These are phyloP conservation scores for Spencermartinsiella europaea DNA, from an alignment of 805 yeast genomes.

Conservation along the genomic window DNA sequence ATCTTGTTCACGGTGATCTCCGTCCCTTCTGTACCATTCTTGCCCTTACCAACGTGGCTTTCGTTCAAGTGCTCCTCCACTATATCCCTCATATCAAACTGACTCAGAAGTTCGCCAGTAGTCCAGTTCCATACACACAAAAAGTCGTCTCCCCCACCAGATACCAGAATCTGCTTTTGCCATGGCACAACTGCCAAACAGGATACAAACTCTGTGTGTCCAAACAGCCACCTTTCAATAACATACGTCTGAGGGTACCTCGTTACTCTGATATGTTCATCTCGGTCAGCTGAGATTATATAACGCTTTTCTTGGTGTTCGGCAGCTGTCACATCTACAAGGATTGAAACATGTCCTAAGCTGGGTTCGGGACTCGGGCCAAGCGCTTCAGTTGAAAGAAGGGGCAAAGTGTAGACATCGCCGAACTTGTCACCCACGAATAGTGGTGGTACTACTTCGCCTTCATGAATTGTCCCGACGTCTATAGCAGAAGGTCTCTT, in stretches of 20 bases:
- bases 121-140: slow-evolving; percentile 79
- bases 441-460: slow-evolving; percentile 26
- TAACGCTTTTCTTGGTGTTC: slow-evolving; percentile 43
- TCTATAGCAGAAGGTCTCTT: slow-evolving; percentile 88
- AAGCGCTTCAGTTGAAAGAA: slow-evolving; percentile 30
- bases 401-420: slow-evolving; percentile 69
- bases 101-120: slow-evolving; percentile 31
- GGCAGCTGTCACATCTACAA: slow-evolving; percentile 63
- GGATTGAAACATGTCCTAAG: slow-evolving; percentile 95
- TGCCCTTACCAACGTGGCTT: background rate
- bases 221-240: slow-evolving; percentile 79
- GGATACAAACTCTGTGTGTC: slow-evolving; percentile 80
- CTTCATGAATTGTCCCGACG: slow-evolving; percentile 16
- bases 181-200: slow-evolving; percentile 52
- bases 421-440: slow-evolving; percentile 93
- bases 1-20: background rate
- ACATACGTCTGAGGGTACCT: slow-evolving; percentile 72
- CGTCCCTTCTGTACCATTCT: background rate
- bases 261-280: slow-evolving; percentile 88
- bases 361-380: slow-evolving; percentile 49
- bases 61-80: background rate
- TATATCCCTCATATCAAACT: background rate
- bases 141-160: slow-evolving; percentile 89
- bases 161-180: slow-evolving; percentile 49
- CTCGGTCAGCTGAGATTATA: slow-evolving; percentile 83